Evolutionary conservation across 108 stramenopile species (phyloP), one percentile per base, ranked within the genome.

Genomic region (Cyclotella cryptica): DNA sequence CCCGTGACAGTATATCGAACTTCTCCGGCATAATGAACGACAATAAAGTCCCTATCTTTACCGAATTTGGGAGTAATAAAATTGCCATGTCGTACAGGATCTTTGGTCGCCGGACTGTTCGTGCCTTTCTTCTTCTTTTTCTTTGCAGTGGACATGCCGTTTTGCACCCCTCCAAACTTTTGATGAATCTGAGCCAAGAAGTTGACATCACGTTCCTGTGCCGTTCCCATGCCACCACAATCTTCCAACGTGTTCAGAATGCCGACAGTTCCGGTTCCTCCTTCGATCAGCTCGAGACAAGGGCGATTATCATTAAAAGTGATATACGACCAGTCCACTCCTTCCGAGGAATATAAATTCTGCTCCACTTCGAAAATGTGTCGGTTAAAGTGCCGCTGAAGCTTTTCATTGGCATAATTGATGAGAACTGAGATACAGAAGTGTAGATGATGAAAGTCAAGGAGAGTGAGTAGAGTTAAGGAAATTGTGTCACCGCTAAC

Each of bases 271-370:
- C 96, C 89, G 18, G 70, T 62, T 41, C 92, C 93, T 45, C 93
- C 95, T 80, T 98, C 98, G 58, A 98, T 96, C 24, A 98, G 87
- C 55, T 98, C 98, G 42, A 99, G 85, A 72, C 97, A 97, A 15
- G 96, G 93, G 72, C 93, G 92, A 81, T 99, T 99, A 88, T 99
- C 98, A 72, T 96, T 97, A 88, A 98, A 99, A 40, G 92, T 88
- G 66, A 98, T 98, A 85, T 97, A 96, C 10, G 94, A 84, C 96
- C 97, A 98, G 65, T 97, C 96, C 27, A 99, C 97, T 68, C 97
- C 97, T 77, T 99, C 98, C 10, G 86, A 74, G 26, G 94, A 70
- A 68, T 99, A 99, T 29, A 96, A 81, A 43, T 89, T 85, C 73
- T 97, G 97, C 77, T 98, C 98, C 10, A 98, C 95, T 80, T 96